Conservation (phyloP, 495 filamentous ascomycete genomes). For the Oidiodendron maius region DNA sequence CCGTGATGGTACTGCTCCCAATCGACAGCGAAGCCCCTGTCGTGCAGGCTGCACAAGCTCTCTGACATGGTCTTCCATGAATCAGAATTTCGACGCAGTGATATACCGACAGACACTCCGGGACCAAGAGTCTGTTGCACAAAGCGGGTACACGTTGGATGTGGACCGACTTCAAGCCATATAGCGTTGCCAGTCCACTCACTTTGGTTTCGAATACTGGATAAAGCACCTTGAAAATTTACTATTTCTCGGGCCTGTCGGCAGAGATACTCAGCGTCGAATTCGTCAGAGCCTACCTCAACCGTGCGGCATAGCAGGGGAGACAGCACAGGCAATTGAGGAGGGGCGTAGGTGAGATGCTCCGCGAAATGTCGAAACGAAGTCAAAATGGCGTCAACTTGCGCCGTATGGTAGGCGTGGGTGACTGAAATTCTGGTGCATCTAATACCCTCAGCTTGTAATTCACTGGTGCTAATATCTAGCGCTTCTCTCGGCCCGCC, state of each 20-base stretch:
- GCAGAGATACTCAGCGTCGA: slow-evolving; percentile 57
- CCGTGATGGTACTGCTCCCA: slow-evolving; percentile 77
- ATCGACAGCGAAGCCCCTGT: slow-evolving; percentile 58
- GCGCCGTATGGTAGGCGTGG: slow-evolving; percentile 76
- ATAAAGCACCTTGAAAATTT: slow-evolving; percentile 63
- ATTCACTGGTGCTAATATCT: slow-evolving; percentile 48
- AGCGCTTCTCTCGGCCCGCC: slow-evolving; percentile 46
- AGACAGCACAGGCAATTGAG: slow-evolving; percentile 62
- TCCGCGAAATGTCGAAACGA: slow-evolving; percentile 54
- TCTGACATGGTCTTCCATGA: slow-evolving; percentile 60
- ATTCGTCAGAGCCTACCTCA: slow-evolving; percentile 42
- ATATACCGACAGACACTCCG: slow-evolving; percentile 49
- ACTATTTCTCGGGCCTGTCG: slow-evolving; percentile 66
- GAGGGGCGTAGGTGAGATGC: slow-evolving; percentile 50
- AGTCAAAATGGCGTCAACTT: slow-evolving; percentile 69
- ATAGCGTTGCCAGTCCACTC: slow-evolving; percentile 47
- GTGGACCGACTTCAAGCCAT: slow-evolving; percentile 64
- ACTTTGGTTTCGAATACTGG: slow-evolving; percentile 40
- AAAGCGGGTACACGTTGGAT: slow-evolving; percentile 63
- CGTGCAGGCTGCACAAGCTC: slow-evolving; percentile 57
- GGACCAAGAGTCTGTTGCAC: slow-evolving; percentile 60
- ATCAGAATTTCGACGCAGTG: slow-evolving; percentile 42
- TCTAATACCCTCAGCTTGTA: slow-evolving; percentile 54
- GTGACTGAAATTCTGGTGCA: slow-evolving; percentile 63
- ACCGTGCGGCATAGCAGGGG: slow-evolving; percentile 59